These are phyloP conservation scores for Leccinum fibrillosum DNA, from an alignment of 768 basidiomycete genomes.

Conservation along the genomic window DNA sequence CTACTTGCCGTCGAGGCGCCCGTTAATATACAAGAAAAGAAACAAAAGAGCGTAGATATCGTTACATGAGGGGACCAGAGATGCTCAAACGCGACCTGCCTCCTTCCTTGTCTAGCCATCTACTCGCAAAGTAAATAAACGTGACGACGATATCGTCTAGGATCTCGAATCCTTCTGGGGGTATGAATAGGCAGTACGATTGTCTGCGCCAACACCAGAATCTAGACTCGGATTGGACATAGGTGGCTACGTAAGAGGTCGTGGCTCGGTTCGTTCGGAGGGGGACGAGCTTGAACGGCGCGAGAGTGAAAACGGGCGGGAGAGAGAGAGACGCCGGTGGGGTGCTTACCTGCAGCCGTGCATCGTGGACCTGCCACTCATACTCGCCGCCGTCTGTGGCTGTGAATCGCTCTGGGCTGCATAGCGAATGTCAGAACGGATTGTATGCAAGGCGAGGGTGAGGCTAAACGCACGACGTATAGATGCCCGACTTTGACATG, in stretches of 20 bases:
- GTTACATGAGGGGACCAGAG: not conserved
- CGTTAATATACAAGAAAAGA: not conserved
- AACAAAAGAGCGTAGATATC: not conserved
- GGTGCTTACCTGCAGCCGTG: slow-evolving; percentile 22
- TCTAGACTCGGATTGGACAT: slow-evolving; percentile 17
- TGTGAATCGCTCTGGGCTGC: slow-evolving; percentile 26
- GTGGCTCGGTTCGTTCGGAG: slow-evolving; percentile 1
- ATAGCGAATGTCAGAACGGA: not conserved
- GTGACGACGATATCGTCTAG: slow-evolving; percentile 37
- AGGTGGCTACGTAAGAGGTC: slow-evolving; percentile 27
- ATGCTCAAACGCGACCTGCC: slow-evolving; percentile 9
- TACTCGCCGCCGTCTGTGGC: slow-evolving; percentile 19
- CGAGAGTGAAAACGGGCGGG: not conserved
- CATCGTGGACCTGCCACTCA: slow-evolving; percentile 29
- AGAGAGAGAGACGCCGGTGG: no score
- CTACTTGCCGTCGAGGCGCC: not conserved
- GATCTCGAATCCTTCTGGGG: slow-evolving; percentile 28
- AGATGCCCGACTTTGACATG: slow-evolving; percentile 23
- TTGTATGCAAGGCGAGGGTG: not conserved
- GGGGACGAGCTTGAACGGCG: slow-evolving; percentile 23
- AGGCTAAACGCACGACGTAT: slow-evolving; percentile 18
- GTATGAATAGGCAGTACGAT: slow-evolving; percentile 23
- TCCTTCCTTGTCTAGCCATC: slow-evolving; percentile 26
- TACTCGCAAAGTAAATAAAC: slow-evolving; percentile 33
- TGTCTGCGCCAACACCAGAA: slow-evolving; percentile 13